phyloP scores from a whole-genome alignment of 2,329 filamentous ascomycete species.

The Nannizziopsis barbatae region DNA sequence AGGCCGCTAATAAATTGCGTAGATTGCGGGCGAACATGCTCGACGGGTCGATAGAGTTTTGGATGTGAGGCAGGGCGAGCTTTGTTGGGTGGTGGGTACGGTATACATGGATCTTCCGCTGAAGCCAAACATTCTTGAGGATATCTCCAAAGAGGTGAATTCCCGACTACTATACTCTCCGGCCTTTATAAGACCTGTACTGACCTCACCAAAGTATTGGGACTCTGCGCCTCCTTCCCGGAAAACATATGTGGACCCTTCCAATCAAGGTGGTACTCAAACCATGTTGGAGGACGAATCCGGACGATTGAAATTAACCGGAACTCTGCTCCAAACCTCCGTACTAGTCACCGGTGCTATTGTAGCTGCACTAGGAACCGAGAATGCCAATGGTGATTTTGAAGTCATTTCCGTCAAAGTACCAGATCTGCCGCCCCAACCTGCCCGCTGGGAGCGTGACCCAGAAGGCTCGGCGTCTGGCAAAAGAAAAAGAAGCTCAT shows the following conservation, averaged over 20 bases:
- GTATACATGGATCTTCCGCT: conserved; percentile 95
- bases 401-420: conserved; percentile 84
- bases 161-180: background rate
- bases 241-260: conserved; percentile 59
- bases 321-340: conserved; percentile 54
- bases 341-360: conserved; percentile 86
- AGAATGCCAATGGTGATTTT: conserved; percentile 83
- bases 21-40: conserved; percentile 65
- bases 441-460: conserved; percentile 63
- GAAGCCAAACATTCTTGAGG: conserved; percentile 92
- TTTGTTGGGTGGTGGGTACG: conserved; percentile 91
- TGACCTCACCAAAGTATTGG: conserved; percentile 54
- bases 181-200: background rate
- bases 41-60: conserved; percentile 74
- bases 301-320: conserved; percentile 69
- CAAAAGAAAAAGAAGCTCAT: conserved; percentile 25
- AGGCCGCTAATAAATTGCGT: conserved; percentile 5
- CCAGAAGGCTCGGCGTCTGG: conserved; percentile 21
- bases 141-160: conserved; percentile 79
- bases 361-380: conserved; percentile 85
- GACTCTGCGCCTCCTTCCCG: conserved; percentile 68
- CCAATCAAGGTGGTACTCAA: conserved; percentile 39
- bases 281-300: conserved; percentile 94
- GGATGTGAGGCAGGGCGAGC: conserved; percentile 86
- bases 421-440: conserved; percentile 73